These are phyloP conservation scores for Silene coronaria DNA, from an alignment of 179 eudicot genomes.

Conservation along the genomic window DNA sequence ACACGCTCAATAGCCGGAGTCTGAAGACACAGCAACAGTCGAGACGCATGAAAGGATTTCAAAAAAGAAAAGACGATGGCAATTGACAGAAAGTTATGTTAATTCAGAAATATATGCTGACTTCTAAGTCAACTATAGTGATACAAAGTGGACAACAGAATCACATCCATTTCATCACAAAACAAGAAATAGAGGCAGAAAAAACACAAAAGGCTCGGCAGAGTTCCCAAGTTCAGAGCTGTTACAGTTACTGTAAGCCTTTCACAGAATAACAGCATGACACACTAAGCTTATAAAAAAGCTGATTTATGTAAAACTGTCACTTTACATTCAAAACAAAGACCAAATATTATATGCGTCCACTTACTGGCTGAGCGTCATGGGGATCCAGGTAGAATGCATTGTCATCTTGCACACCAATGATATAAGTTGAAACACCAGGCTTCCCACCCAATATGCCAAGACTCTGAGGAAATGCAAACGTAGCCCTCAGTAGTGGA, in stretches of 20 bases:
- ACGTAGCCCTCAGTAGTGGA: conserved; percentile 72
- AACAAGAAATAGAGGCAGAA: background rate
- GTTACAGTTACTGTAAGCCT: background rate
- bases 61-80: background rate
- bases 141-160: background rate
- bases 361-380: conserved; percentile 73
- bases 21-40: background rate
- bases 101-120: background rate
- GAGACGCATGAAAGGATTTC: background rate
- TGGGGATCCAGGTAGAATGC: conserved; percentile 96
- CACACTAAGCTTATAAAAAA: background rate
- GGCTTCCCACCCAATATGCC: conserved; percentile 95
- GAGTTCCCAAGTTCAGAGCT: background rate
- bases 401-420: conserved; percentile 88
- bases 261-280: background rate
- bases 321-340: background rate
- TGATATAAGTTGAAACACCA: conserved; percentile 89
- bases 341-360: background rate
- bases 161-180: background rate
- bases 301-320: background rate
- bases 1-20: background rate
- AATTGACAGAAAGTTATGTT: background rate
- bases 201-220: background rate
- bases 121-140: conserved; percentile 3
- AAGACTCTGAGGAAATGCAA: conserved; percentile 90